Evolutionary conservation across 2,329 filamentous ascomycete species (phyloP), one percentile per base, ranked within the genome.

Genomic region (Setomelanomma holmii): DNA sequence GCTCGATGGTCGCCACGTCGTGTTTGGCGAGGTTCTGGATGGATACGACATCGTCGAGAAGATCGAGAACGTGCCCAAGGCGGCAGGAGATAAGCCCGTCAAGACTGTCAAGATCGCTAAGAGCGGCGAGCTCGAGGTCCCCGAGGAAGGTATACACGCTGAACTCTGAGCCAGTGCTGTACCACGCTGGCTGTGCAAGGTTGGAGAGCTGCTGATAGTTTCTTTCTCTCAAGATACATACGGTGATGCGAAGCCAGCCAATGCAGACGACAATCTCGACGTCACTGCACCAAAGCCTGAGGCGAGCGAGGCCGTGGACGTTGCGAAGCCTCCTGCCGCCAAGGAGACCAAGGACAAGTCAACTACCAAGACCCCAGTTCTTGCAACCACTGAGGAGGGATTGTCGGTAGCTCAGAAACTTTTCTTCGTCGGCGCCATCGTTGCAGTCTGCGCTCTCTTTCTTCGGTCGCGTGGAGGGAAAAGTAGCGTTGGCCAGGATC

Each of bases 81-180:
- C 74, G 59, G 66, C 80, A 39, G 84, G 84, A 64, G 89, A 93
- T 80, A 89, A 86, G 79, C 91, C 91, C 22, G 73, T 75, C 57
- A 78, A 87, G 78, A 73, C 81, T 17, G 82, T 95, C 78, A 93
- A 87, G 82, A 91, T 96, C 71, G 83, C 76, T 75, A 90, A 92
- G 84, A 91, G 89, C 78, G 91, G 91, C 77, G 90, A 93, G 83
- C 81, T 95, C 67, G 84, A 88, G 76, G 88, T 93, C 63, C 89
- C 90, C 75, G 82, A 86, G 82, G 91, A 95, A 95, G 91, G 91
- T 95, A 93, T 91, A 82, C 89, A 92, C 80, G 85, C 88, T 80
- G 90, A 95, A 80, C 89, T 95, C 78, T 95, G 89, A 84, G 81
- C 79, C 63, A 61, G 61, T 60, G 58, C 52, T 51, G 58, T 58